Conservation (phyloP, 495 filamentous ascomycete genomes). For the Articulospora tetracladia region DNA sequence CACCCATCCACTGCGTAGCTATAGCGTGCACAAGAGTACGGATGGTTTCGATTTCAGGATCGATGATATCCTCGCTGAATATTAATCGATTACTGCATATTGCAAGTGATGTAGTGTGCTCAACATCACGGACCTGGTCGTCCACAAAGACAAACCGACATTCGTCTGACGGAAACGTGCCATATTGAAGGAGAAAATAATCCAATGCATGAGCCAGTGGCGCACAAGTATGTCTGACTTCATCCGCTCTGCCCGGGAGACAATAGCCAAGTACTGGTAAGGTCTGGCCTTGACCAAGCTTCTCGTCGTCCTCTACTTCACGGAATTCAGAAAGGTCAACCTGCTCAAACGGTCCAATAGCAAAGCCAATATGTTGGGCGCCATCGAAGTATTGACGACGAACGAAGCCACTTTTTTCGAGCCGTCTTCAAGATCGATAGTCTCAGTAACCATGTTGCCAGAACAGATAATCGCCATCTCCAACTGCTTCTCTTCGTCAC, state of each 20-base stretch:
- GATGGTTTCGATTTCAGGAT: conserved; percentile 74
- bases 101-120: conserved; percentile 74
- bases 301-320: conserved; percentile 85
- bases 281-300: conserved; percentile 70
- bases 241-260: conserved; percentile 73
- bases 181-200: conserved; percentile 78
- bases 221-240: conserved; percentile 75
- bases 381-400: conserved; percentile 60
- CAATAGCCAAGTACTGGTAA: conserved; percentile 86
- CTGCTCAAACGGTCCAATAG: conserved; percentile 90
- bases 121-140: conserved; percentile 68
- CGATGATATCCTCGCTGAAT: conserved; percentile 75
- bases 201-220: conserved; percentile 64
- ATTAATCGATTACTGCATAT: conserved; percentile 85
- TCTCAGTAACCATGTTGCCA: conserved; percentile 81
- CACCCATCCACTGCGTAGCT: conserved; percentile 90
- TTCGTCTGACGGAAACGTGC: conserved; percentile 69
- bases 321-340: conserved; percentile 86
- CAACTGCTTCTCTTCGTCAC: conserved; percentile 75
- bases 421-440: conserved; percentile 64
- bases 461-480: conserved; percentile 90
- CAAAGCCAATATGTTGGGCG: conserved; percentile 89
- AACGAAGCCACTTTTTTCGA: conserved; percentile 84
- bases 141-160: conserved; percentile 95
- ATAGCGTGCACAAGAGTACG: conserved; percentile 75